phyloP scores from a whole-genome alignment of 805 yeast genomes.

The Cyberlindnera mycetangii region DNA sequence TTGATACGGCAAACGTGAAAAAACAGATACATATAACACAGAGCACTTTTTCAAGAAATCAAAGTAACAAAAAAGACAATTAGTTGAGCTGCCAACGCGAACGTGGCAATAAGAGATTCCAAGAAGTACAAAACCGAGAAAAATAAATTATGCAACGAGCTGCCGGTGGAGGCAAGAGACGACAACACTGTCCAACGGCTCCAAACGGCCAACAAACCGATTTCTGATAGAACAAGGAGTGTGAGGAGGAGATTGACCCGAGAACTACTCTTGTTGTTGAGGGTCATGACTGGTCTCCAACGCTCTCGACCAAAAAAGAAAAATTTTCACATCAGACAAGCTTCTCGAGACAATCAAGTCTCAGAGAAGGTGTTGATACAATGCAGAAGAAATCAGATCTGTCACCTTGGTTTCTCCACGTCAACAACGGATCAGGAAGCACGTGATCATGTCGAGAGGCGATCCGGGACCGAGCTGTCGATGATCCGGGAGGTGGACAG shows the following conservation, averaged over 20 bases:
- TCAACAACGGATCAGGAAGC: too few relatives aligned
- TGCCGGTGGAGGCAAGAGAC: conserved; percentile 7
- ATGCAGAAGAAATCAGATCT: too few relatives aligned
- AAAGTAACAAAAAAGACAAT: not conserved
- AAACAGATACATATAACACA: conserved; percentile 1
- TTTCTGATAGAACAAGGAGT: too few relatives aligned
- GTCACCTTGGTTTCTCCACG: too few relatives aligned
- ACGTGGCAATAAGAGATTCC: not conserved
- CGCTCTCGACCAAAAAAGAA: not conserved
- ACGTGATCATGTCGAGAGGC: too few relatives aligned
- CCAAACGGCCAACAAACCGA: not conserved
- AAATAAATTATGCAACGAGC: conserved; percentile 8
- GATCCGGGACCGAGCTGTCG: too few relatives aligned
- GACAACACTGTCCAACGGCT: not conserved
- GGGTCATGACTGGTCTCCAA: too few relatives aligned
- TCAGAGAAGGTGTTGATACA: not conserved
- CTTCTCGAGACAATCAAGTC: not conserved
- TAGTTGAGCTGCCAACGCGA: not conserved
- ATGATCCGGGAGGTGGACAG: too few relatives aligned
- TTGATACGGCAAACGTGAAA: not conserved
- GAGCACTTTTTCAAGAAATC: not conserved
- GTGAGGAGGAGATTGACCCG: too few relatives aligned
- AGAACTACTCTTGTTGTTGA: too few relatives aligned
- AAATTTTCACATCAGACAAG: not conserved
- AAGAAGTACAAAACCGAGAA: not conserved